Evolutionary conservation across 2,329 filamentous ascomycete genomes (phyloP).

Genomic region (Colletotrichum australisinense): DNA sequence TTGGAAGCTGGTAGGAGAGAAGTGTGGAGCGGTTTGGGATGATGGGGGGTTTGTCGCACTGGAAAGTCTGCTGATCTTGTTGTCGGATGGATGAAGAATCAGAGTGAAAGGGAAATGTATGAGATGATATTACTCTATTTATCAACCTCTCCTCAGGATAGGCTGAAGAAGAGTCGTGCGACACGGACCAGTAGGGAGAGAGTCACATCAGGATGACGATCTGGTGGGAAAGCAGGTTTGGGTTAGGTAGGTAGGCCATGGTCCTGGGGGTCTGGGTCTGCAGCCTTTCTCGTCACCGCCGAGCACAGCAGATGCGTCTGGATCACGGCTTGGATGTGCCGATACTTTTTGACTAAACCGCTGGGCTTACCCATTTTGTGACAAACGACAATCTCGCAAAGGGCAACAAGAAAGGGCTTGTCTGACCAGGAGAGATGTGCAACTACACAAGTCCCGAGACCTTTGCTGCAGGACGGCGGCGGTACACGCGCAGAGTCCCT

Average conservation of each 20-base stretch:
- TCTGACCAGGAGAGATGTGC: not conserved
- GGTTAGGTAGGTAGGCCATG: conserved; percentile 16
- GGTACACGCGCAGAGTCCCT: conserved; percentile 17
- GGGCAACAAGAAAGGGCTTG: not conserved
- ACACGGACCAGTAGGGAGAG: not conserved
- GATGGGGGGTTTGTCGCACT: not conserved
- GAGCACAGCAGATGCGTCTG: conserved; percentile 18
- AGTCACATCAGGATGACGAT: conserved; percentile 26
- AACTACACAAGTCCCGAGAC: not conserved
- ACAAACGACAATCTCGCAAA: not conserved
- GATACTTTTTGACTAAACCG: not conserved
- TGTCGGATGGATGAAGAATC: not conserved
- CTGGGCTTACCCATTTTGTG: not conserved
- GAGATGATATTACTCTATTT: conserved; percentile 23
- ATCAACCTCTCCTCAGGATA: conserved; percentile 16
- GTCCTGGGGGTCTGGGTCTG: not conserved
- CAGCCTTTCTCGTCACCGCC: conserved; percentile 31
- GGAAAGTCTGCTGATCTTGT: conserved; percentile 8
- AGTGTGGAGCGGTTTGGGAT: conserved; percentile 1
- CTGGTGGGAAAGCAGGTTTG: conserved; percentile 31
- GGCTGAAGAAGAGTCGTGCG: conserved; percentile 2
- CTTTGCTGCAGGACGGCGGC: conserved; percentile 6
- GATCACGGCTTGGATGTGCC: conserved; percentile 2
- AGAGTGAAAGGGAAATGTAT: not conserved
- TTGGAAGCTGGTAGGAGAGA: not conserved